Conservation (phyloP, 345 rosid genomes). For the Combretum micranthum region DNA sequence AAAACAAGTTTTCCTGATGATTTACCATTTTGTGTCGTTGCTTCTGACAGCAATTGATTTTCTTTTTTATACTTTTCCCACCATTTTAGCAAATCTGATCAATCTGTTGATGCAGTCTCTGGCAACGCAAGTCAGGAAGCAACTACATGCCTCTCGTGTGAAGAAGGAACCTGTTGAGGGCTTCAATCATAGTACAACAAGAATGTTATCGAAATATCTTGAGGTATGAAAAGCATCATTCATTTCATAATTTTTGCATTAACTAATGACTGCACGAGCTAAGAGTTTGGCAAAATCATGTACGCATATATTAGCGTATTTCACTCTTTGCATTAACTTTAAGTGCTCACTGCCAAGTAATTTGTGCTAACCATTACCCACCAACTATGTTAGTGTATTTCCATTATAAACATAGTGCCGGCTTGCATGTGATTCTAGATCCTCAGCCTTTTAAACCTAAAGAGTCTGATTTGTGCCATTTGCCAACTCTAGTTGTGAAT, state of each 20-base stretch:
- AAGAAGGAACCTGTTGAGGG: slow-evolving; percentile 62
- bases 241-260: neutral
- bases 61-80: neutral
- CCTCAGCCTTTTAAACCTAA: too few relatives aligned
- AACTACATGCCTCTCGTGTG: slow-evolving; percentile 68
- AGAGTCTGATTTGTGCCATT: too few relatives aligned
- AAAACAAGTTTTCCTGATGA: neutral
- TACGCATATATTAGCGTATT: too few relatives aligned
- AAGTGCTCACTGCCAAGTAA: too few relatives aligned
- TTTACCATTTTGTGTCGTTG: neutral
- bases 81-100: neutral
- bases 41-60: neutral
- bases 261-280: too few relatives aligned
- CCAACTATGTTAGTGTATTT: too few relatives aligned
- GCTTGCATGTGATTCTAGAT: too few relatives aligned
- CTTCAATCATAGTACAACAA: slow-evolving; percentile 78
- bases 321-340: too few relatives aligned
- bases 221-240: slow-evolving; percentile 36
- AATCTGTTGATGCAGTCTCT: slow-evolving; percentile 39
- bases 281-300: too few relatives aligned
- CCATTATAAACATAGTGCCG: too few relatives aligned
- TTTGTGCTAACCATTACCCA: too few relatives aligned
- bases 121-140: slow-evolving; percentile 89
- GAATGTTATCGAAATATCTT: slow-evolving; percentile 62
- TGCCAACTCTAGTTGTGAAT: too few relatives aligned